A percentile compares a stretch with the other conserved stretches of the same genome.
Conservation (phyloP, 1,284 basidiomycete species). For the Sanguinoderma infundibulare region DNA sequence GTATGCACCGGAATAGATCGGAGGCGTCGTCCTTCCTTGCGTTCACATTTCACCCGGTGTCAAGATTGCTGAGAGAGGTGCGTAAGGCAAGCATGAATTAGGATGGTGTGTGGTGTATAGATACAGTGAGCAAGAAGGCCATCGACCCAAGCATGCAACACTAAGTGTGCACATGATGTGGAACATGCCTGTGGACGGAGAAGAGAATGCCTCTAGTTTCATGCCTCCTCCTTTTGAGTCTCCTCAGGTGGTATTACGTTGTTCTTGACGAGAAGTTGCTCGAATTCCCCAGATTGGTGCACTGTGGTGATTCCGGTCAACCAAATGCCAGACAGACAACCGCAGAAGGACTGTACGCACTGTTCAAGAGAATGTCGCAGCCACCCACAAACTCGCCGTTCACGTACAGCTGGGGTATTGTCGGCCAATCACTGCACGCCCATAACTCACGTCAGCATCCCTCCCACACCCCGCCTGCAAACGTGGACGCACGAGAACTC, state of each 20-base stretch:
- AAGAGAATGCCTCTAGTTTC: background rate
- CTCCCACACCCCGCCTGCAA: constrained; percentile 38
- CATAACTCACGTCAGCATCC: constrained; percentile 14
- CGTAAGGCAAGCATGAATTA: constrained; percentile 1
- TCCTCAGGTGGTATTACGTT: constrained; percentile 58
- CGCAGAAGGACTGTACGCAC: constrained; percentile 40
- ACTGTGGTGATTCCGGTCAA: constrained; percentile 49
- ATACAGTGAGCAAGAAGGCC: constrained; percentile 16
- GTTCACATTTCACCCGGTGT: background rate
- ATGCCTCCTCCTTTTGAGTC: constrained; percentile 13
- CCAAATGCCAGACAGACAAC: background rate
- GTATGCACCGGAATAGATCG: constrained; percentile 34
- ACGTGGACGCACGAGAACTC: constrained; percentile 83
- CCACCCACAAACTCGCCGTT: constrained; percentile 97
- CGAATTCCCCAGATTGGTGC: constrained; percentile 96
- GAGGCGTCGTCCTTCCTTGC: background rate
- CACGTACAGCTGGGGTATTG: constrained; percentile 95
- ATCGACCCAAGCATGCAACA: background rate
- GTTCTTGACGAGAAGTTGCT: constrained; percentile 79
- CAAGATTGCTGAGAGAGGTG: background rate
- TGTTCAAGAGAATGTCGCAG: constrained; percentile 92
- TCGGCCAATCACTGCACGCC: constrained; percentile 88
- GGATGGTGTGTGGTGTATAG: constrained; percentile 11
- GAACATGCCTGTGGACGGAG: background rate
- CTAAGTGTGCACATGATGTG: background rate